These are phyloP conservation scores for Calycina marina DNA, from an alignment of 2,329 filamentous ascomycete species.

Conservation along the genomic window DNA sequence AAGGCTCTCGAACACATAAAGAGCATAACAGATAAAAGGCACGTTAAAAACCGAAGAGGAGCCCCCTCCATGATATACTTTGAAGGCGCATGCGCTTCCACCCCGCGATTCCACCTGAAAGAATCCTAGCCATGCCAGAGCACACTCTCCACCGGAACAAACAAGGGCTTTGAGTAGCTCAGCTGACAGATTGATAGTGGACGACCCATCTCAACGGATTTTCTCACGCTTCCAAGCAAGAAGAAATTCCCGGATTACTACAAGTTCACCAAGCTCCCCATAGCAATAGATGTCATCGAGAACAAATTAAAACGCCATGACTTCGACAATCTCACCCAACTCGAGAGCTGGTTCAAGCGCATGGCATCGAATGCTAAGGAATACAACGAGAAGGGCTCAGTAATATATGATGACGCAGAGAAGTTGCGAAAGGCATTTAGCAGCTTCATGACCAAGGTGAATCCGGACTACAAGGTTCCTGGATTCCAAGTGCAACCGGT, in stretches of 20 bases:
- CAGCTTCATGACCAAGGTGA: constrained; percentile 76
- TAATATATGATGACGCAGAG: constrained; percentile 71
- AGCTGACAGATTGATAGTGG: constrained; percentile 33
- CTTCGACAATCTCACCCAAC: constrained; percentile 55
- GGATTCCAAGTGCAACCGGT: constrained; percentile 60
- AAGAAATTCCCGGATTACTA: constrained; percentile 62
- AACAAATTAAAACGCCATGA: constrained; percentile 53
- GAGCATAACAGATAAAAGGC: constrained; percentile 71
- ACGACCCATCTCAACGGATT: constrained; percentile 59
- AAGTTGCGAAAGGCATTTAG: constrained; percentile 73
- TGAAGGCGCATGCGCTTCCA: not conserved
- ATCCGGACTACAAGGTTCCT: constrained; percentile 61
- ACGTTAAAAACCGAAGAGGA: constrained; percentile 24
- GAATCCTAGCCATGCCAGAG: not conserved
- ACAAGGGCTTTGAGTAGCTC: too few species aligned
- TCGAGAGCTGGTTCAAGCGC: constrained; percentile 78
- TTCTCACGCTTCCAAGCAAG: constrained; percentile 55
- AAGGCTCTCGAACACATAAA: constrained; percentile 63
- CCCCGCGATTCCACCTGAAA: not conserved
- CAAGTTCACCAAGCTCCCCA: constrained; percentile 58
- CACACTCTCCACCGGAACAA: too few species aligned
- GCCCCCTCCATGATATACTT: not conserved
- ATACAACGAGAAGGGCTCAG: constrained; percentile 59
- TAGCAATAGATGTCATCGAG: constrained; percentile 66
- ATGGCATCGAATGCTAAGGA: constrained; percentile 81